Conservation (phyloP, 495 filamentous ascomycete genomes). For the Cairneyella variabilis region DNA sequence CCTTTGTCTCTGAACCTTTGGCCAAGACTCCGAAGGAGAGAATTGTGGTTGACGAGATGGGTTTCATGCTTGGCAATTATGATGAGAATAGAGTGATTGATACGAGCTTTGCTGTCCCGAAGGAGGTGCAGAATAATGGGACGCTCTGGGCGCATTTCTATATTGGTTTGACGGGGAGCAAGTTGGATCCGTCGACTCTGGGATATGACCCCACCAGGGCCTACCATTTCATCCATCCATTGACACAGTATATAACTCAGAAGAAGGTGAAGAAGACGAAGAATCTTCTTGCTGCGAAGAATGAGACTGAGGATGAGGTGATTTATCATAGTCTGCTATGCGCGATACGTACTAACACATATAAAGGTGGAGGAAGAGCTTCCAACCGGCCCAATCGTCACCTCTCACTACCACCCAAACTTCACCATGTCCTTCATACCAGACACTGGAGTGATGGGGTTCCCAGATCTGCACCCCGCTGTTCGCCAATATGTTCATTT, state of each 20-base stretch:
- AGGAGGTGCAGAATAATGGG: constrained; percentile 81
- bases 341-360: constrained; percentile 17
- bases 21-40: constrained; percentile 48
- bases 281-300: constrained; percentile 64
- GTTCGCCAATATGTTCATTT: constrained; percentile 72
- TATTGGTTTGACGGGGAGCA: constrained; percentile 67
- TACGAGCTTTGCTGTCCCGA: constrained; percentile 73
- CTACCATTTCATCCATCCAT: constrained; percentile 75
- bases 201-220: constrained; percentile 71
- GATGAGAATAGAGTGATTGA: constrained; percentile 74
- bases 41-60: constrained; percentile 74
- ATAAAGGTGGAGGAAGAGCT: constrained; percentile 33
- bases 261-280: constrained; percentile 91
- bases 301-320: constrained; percentile 50
- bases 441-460: constrained; percentile 65
- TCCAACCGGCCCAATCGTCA: constrained; percentile 60
- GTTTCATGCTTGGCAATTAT: constrained; percentile 76
- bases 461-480: constrained; percentile 66
- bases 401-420: constrained; percentile 93
- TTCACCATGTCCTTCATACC: constrained; percentile 85
- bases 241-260: constrained; percentile 87
- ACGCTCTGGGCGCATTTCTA: constrained; percentile 95
- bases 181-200: constrained; percentile 67
- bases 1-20: constrained; percentile 64
- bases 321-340: too few species aligned